Conservation (phyloP, 2,329 filamentous ascomycete genomes). For the Monilinia fructigena region DNA sequence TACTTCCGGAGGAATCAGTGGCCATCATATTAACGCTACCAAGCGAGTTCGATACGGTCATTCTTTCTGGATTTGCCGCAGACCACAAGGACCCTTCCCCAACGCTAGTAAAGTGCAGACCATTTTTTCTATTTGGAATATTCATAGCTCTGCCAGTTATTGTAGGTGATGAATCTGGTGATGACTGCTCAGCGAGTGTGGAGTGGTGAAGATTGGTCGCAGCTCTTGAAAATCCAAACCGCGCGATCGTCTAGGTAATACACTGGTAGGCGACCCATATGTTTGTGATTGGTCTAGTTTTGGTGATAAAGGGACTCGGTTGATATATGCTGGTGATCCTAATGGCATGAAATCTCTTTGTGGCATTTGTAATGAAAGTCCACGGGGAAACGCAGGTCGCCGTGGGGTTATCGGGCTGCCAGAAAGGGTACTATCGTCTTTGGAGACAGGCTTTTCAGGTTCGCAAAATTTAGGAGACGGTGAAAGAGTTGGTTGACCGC, state of each 20-base stretch:
- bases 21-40: slow-evolving; percentile 59
- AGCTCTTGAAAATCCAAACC: slow-evolving; percentile 87
- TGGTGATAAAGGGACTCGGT: slow-evolving; percentile 71
- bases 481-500: slow-evolving; percentile 34
- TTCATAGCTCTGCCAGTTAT: slow-evolving; percentile 69
- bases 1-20: slow-evolving; percentile 74
- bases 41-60: slow-evolving; percentile 71
- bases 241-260: slow-evolving; percentile 82
- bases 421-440: slow-evolving; percentile 41
- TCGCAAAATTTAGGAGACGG: slow-evolving; percentile 41
- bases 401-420: slow-evolving; percentile 68
- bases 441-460: slow-evolving; percentile 36
- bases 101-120: slow-evolving; percentile 47
- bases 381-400: slow-evolving; percentile 62
- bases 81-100: slow-evolving; percentile 72
- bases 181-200: slow-evolving; percentile 82
- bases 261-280: slow-evolving; percentile 83
- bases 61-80: slow-evolving; percentile 66
- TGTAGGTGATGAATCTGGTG: slow-evolving; percentile 86
- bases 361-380: slow-evolving; percentile 70
- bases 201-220: slow-evolving; percentile 95
- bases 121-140: slow-evolving; percentile 54
- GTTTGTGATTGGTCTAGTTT: slow-evolving; percentile 82
- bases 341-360: slow-evolving; percentile 48
- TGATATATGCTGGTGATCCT: slow-evolving; percentile 49